Percentiles rank a stretch among this genome's conserved stretches.
These are phyloP conservation scores for Arthrinium phaeospermum DNA, from an alignment of 2,329 filamentous ascomycete species.

Conservation along the genomic window DNA sequence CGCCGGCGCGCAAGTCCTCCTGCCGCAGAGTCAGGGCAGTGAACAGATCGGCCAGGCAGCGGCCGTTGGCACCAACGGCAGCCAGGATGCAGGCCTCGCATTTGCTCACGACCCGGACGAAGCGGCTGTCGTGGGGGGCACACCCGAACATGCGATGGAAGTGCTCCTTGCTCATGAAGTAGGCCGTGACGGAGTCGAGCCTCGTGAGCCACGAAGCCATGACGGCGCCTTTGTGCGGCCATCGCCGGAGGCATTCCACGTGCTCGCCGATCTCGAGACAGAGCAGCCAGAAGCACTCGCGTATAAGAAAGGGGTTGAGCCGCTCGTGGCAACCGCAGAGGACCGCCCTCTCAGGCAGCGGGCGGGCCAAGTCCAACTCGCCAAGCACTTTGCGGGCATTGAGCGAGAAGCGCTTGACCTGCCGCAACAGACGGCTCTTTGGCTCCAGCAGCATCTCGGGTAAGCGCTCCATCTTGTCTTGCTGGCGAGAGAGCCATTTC, in stretches of 20 bases:
- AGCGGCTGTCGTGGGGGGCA: constrained; percentile 36
- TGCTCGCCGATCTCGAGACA: constrained; percentile 46
- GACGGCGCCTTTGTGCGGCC: constrained; percentile 29
- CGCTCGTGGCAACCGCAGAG: constrained; percentile 48
- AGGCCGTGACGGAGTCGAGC: constrained; percentile 40
- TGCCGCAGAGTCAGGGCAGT: constrained; percentile 30
- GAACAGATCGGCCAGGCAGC: constrained; percentile 51
- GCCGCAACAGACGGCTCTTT: constrained; percentile 38
- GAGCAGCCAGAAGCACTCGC: constrained; percentile 49
- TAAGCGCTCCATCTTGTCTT: constrained; percentile 36
- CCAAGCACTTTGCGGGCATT: constrained; percentile 34
- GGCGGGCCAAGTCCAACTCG: constrained; percentile 4
- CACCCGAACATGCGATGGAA: constrained; percentile 43
- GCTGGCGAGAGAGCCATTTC: constrained; percentile 45
- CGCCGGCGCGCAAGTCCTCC: neutral
- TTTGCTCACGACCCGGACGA: constrained; percentile 39
- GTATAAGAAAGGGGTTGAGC: constrained; percentile 51
- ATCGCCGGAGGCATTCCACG: constrained; percentile 35
- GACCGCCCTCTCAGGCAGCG: constrained; percentile 32
- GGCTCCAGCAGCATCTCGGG: constrained; percentile 35
- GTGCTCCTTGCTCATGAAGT: constrained; percentile 46
- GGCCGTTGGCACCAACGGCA: constrained; percentile 49
- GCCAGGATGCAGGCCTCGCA: constrained; percentile 62
- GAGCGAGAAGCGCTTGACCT: constrained; percentile 39
- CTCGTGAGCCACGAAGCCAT: constrained; percentile 39